phyloP scores from a whole-genome alignment of 164 flowering plant species.

The Malania oleifera region DNA sequence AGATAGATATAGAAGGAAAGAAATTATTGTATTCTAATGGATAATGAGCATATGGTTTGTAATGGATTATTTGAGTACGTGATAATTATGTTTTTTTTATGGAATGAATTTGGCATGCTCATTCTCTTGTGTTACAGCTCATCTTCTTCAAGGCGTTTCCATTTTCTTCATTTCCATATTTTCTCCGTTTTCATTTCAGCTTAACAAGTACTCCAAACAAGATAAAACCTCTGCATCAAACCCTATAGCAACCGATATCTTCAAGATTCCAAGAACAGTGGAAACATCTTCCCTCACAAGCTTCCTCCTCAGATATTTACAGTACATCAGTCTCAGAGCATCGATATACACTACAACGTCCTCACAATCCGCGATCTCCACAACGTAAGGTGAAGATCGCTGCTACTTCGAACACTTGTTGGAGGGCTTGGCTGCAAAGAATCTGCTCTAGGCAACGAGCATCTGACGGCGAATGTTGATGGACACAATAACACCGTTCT shows the following conservation, averaged over 20 bases:
- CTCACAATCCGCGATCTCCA: slow-evolving; percentile 86
- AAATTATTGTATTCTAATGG: too few relatives aligned
- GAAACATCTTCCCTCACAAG: slow-evolving; percentile 81
- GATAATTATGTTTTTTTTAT: too few relatives aligned
- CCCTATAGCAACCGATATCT: slow-evolving; percentile 86
- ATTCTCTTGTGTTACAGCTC: too few relatives aligned
- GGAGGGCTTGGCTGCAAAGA: slow-evolving; percentile 60
- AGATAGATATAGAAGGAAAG: too few relatives aligned
- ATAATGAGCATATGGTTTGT: too few relatives aligned
- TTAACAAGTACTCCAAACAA: slow-evolving; percentile 87
- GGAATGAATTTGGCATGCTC: too few relatives aligned
- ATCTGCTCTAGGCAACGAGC: slow-evolving; percentile 66
- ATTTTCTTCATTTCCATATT: too few relatives aligned
- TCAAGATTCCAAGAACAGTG: slow-evolving; percentile 74
- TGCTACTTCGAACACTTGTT: slow-evolving; percentile 58
- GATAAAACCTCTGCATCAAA: slow-evolving; percentile 91
- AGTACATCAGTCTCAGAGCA: slow-evolving; percentile 79
- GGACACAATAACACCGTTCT: slow-evolving; percentile 60
- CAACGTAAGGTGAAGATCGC: slow-evolving; percentile 36
- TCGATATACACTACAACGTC: slow-evolving; percentile 78
- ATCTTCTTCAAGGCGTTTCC: too few relatives aligned
- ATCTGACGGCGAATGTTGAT: slow-evolving; percentile 68
- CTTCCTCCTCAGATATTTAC: slow-evolving; percentile 72
- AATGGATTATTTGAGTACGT: too few relatives aligned
- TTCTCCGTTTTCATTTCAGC: too few relatives aligned